These are phyloP conservation scores for Hericium coralloides DNA, from an alignment of 768 basidiomycete species.

Conservation along the genomic window DNA sequence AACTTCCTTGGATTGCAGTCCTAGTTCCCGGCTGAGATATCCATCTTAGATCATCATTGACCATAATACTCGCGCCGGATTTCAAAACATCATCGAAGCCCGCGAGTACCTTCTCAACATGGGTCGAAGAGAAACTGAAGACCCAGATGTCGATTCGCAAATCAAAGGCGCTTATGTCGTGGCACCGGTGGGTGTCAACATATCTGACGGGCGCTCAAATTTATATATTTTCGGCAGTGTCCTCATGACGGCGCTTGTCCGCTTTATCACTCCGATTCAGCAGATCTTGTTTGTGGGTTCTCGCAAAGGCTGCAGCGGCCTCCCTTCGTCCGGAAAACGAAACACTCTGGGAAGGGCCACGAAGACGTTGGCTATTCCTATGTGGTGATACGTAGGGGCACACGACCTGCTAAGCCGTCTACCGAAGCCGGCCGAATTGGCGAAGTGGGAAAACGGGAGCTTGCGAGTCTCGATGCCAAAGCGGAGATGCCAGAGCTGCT, in stretches of 20 bases:
- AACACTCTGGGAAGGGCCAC: conserved; percentile 77
- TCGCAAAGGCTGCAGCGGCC: conserved; percentile 84
- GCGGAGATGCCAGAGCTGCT: conserved; percentile 12
- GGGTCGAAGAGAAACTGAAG: conserved; percentile 50
- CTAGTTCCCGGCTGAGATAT: not conserved
- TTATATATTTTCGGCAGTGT: conserved; percentile 42
- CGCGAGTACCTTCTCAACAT: conserved; percentile 60
- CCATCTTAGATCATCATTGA: conserved; percentile 70
- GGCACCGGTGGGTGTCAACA: conserved; percentile 53
- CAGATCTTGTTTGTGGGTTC: conserved; percentile 66
- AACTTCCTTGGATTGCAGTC: not conserved
- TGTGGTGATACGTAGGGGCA: conserved; percentile 75
- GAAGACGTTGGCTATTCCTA: conserved; percentile 89
- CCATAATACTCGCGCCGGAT: conserved; percentile 67
- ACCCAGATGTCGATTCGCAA: conserved; percentile 28
- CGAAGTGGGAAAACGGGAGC: conserved; percentile 38
- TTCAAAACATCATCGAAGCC: conserved; percentile 70
- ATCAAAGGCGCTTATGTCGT: conserved; percentile 69
- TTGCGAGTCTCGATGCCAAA: conserved; percentile 25
- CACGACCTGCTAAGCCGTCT: conserved; percentile 39
- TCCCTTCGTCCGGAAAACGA: conserved; percentile 76
- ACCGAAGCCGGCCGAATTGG: conserved; percentile 43
- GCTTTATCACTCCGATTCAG: conserved; percentile 46
- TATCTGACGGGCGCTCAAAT: not conserved
- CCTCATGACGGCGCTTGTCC: conserved; percentile 88